Conservation (phyloP, 2,329 filamentous ascomycete species). For the Raffaelea albimanens region DNA sequence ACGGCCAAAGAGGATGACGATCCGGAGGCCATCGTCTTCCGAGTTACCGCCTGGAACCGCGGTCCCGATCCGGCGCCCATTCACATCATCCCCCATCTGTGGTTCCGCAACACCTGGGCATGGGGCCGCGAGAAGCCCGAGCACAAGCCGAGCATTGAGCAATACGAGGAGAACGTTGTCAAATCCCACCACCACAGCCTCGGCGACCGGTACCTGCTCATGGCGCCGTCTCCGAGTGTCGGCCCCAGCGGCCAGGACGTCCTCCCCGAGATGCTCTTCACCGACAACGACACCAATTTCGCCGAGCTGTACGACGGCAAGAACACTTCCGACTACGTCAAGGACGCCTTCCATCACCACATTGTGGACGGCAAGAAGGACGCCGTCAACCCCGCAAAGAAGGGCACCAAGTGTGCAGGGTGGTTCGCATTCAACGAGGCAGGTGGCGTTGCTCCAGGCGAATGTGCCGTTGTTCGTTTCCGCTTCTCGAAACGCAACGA, state of each 20-base stretch:
- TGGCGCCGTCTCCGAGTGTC: slow-evolving; percentile 83
- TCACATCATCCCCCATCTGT: slow-evolving; percentile 89
- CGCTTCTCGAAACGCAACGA: slow-evolving; percentile 69
- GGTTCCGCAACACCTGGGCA: slow-evolving; percentile 96
- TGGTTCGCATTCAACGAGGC: slow-evolving; percentile 91
- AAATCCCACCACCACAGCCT: slow-evolving; percentile 72
- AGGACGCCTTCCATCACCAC: slow-evolving; percentile 86
- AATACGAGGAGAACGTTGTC: slow-evolving; percentile 55
- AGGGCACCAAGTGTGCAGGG: slow-evolving; percentile 80
- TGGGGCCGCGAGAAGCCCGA: slow-evolving; percentile 74
- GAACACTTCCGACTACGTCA: slow-evolving; percentile 79
- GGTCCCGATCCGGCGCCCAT: slow-evolving; percentile 83
- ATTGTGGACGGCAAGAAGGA: slow-evolving; percentile 75
- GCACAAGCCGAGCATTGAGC: slow-evolving; percentile 70
- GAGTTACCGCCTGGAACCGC: slow-evolving; percentile 92
- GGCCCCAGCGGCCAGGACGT: slow-evolving; percentile 74
- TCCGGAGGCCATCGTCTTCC: slow-evolving; percentile 83
- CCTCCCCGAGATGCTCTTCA: slow-evolving; percentile 77
- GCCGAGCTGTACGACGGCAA: slow-evolving; percentile 64
- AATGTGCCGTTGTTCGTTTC: slow-evolving; percentile 93
- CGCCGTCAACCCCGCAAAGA: slow-evolving; percentile 69
- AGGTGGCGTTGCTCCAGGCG: slow-evolving; percentile 76
- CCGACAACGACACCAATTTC: slow-evolving; percentile 91
- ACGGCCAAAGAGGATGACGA: slow-evolving; percentile 91
- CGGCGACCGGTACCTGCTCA: slow-evolving; percentile 72